Evolutionary conservation across 306 rosid species (phyloP).

Genomic region (Rubus idaeus): DNA sequence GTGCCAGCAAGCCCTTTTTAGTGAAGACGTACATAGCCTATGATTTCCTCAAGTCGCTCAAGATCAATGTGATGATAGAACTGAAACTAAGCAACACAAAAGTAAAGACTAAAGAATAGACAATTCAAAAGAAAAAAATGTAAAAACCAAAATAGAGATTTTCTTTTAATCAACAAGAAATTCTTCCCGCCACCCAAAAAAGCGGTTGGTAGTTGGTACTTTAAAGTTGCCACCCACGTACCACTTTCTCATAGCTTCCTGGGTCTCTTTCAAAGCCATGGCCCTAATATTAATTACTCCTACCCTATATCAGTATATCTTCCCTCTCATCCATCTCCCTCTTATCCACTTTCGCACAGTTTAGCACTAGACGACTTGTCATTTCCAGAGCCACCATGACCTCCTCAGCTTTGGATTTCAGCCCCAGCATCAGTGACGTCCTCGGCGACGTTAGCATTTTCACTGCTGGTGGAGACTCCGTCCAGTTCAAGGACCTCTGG

Average conservation of each 20-base stretch:
- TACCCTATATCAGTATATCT: conserved; percentile 16
- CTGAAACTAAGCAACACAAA: no score
- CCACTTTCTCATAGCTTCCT: background rate
- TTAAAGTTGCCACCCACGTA: background rate
- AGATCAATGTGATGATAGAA: no score
- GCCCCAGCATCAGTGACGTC: conserved; percentile 34
- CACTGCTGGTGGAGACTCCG: conserved; percentile 64
- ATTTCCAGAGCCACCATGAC: conserved; percentile 35
- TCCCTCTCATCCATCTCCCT: conserved; percentile 27
- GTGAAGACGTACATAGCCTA: no score
- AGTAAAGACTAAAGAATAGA: no score
- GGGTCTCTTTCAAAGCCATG: conserved; percentile 32
- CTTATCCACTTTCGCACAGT: conserved; percentile 4
- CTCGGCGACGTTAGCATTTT: conserved; percentile 54
- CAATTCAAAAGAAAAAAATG: no score
- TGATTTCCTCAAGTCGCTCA: no score
- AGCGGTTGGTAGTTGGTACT: background rate
- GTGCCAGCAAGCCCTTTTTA: no score
- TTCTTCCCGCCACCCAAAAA: conserved; percentile 1
- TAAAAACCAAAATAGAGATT: no score
- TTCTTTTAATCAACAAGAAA: background rate
- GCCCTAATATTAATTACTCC: conserved; percentile 1
- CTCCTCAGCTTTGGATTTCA: conserved; percentile 25
- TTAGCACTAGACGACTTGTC: conserved; percentile 17
- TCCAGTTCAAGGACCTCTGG: conserved; percentile 72